Evolutionary conservation across 306 rosid species (phyloP), one percentile per base, ranked within the genome.

Genomic region (Trifolium fragiferum): DNA sequence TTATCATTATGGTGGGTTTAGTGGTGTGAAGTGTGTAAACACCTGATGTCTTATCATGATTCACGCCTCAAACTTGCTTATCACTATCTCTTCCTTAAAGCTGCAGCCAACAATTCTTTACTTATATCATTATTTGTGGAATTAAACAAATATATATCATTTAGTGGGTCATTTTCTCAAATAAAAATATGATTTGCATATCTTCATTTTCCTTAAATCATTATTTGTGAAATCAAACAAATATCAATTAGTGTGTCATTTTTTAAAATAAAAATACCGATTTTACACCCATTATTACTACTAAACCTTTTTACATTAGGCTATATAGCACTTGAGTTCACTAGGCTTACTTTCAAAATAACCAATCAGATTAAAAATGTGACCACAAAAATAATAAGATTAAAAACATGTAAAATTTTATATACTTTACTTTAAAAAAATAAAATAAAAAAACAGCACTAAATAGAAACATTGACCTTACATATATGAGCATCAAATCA

Each of bases 71-170:
- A 63, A 68, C 72, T 68, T 75, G 74, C 66, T 72, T 66, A 51
- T 50, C 65, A 55, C 5, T 21, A 44, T 19, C 64, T 66, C 33
- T 76, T 71, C 53, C 81, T 76, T 76, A 35, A 71, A 81, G 85
- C 60, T 57, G 72, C 71, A 72, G 78, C 40, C 71, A 64, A 35
- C 71, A 57, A 25, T 69, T 55, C 33, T 53, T 60, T 33, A 60
- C 72, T 69, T 71, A 57, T 46, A 67, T 68, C 35, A 47, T 64
- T 68, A 60, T 15, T 14, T 44, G 53, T 19, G 47, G 7, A 51
- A 63, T 41, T 41, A 54, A 76, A 54, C 16, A 10, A 55, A 11
- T 2, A 11, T 2, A 11, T 2, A 54, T 10, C 43, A 4, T 43
- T 66, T 68, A 35, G 38, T 37, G 66, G 30, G n/a, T 11, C 40